A percentile compares a stretch with the other conserved stretches of the same genome.
These are phyloP conservation scores for Orbilia brochopaga DNA, from an alignment of 2,329 filamentous ascomycete genomes.

Conservation along the genomic window DNA sequence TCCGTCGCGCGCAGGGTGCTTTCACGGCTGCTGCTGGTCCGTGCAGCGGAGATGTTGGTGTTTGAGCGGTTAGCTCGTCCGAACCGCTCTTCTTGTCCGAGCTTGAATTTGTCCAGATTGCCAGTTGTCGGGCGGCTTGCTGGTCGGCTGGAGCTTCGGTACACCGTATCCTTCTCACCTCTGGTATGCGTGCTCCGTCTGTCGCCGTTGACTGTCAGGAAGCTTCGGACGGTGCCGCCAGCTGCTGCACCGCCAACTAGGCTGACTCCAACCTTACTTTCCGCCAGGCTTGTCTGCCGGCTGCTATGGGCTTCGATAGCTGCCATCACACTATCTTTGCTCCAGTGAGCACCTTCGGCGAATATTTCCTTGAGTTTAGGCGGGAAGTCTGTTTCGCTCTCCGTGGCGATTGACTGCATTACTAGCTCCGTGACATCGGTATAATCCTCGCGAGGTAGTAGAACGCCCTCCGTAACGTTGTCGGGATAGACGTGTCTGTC, in stretches of 20 bases:
- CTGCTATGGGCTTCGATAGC: conserved; percentile 70
- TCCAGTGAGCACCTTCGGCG: conserved; percentile 72
- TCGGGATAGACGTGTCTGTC: conserved; percentile 69
- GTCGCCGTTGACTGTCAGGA: conserved; percentile 66
- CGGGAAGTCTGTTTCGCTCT: conserved; percentile 67
- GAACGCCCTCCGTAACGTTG: conserved; percentile 68
- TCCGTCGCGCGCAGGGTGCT: conserved; percentile 60
- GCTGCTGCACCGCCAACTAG: conserved; percentile 15
- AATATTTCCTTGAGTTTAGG: conserved; percentile 74
- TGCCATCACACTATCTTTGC: conserved; percentile 73
- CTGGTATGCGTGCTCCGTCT: conserved; percentile 50
- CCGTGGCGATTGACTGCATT: conserved; percentile 55
- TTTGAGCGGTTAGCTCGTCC: conserved; percentile 47
- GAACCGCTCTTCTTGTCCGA: conserved; percentile 34
- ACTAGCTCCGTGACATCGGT: conserved; percentile 57
- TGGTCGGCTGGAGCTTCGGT: conserved; percentile 53
- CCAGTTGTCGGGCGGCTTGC: conserved; percentile 37
- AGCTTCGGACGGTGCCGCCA: conserved; percentile 61
- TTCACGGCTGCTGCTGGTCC: conserved; percentile 57
- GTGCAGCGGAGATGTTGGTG: conserved; percentile 53
- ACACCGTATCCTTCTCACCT: conserved; percentile 29
- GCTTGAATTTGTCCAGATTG: conserved; percentile 47
- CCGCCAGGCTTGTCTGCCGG: conserved; percentile 75
- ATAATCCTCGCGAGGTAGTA: conserved; percentile 63
- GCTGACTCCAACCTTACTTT: conserved; percentile 69